Evolutionary conservation across 176 grass and related monocot genomes (phyloP).

Genomic region (Neostapfia colusana): DNA sequence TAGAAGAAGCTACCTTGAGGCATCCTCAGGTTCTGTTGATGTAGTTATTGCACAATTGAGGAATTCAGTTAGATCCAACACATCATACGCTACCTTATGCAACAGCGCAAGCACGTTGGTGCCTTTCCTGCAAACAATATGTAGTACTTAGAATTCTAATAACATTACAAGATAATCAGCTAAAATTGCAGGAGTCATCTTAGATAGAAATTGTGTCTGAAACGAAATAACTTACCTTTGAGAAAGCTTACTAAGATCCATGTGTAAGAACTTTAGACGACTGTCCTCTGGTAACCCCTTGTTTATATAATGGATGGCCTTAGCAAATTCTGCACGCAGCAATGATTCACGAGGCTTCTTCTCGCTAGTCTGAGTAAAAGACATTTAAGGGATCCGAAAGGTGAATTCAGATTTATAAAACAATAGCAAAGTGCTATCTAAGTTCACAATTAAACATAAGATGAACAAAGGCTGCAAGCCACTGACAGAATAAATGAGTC

Average conservation of each 20-base stretch:
- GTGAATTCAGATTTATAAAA: slow-evolving; percentile 31
- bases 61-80: slow-evolving; percentile 75
- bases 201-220: slow-evolving; percentile 6
- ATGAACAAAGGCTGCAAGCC: background rate
- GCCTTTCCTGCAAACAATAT: slow-evolving; percentile 64
- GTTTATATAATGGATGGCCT: slow-evolving; percentile 86
- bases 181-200: slow-evolving; percentile 17
- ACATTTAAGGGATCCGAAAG: slow-evolving; percentile 24
- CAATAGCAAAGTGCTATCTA: slow-evolving; percentile 18
- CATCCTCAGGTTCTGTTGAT: slow-evolving; percentile 43
- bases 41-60: slow-evolving; percentile 65
- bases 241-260: slow-evolving; percentile 95
- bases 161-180: slow-evolving; percentile 27
- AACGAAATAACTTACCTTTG: slow-evolving; percentile 57
- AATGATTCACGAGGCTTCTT: slow-evolving; percentile 97
- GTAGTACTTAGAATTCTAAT: slow-evolving; percentile 1
- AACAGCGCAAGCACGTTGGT: slow-evolving; percentile 68
- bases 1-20: slow-evolving; percentile 47
- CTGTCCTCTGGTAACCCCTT: slow-evolving; percentile 67
- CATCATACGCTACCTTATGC: slow-evolving; percentile 69
- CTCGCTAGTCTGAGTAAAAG: slow-evolving; percentile 77
- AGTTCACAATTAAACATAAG: slow-evolving; percentile 11
- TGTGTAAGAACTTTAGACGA: slow-evolving; percentile 86
- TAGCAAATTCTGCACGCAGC: slow-evolving; percentile 87
- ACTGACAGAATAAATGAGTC: background rate